Percentiles rank a stretch among this genome's conserved stretches.
Conservation (phyloP, 371 early-diverging fungal genomes). For the Chytridium lagenaria region DNA sequence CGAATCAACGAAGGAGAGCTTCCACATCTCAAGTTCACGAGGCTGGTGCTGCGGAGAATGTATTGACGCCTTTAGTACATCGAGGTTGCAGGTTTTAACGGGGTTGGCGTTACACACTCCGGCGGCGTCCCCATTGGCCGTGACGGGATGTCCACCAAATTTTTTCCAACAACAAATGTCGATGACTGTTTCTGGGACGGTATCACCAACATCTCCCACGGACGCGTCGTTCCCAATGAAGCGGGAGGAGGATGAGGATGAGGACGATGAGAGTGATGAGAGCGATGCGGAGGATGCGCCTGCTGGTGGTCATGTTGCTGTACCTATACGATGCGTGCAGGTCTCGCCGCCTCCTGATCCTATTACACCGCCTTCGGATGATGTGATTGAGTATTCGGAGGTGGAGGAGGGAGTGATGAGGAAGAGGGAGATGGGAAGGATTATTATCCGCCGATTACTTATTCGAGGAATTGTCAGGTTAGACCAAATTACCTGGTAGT, state of each 20-base stretch:
- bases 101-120: background rate
- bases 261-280: no score
- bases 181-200: background rate
- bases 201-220: conserved; percentile 6
- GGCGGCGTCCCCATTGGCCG: background rate
- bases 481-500: no score
- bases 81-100: background rate
- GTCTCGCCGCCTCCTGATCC: conserved; percentile 13
- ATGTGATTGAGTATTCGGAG: conserved; percentile 18
- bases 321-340: conserved; percentile 10
- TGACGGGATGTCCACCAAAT: background rate
- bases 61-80: background rate
- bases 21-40: background rate
- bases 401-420: conserved; percentile 17
- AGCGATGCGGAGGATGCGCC: background rate
- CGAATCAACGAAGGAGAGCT: background rate
- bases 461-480: conserved; percentile 6
- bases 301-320: background rate
- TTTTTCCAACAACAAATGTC: no score
- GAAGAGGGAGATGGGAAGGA: conserved; percentile 6
- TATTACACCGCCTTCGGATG: conserved; percentile 1
- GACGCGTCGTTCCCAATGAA: background rate
- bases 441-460: conserved; percentile 11
- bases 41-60: no score
- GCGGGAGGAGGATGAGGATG: no score